phyloP scores from a whole-genome alignment of 345 rosid genomes.

The Euclidium syriacum region DNA sequence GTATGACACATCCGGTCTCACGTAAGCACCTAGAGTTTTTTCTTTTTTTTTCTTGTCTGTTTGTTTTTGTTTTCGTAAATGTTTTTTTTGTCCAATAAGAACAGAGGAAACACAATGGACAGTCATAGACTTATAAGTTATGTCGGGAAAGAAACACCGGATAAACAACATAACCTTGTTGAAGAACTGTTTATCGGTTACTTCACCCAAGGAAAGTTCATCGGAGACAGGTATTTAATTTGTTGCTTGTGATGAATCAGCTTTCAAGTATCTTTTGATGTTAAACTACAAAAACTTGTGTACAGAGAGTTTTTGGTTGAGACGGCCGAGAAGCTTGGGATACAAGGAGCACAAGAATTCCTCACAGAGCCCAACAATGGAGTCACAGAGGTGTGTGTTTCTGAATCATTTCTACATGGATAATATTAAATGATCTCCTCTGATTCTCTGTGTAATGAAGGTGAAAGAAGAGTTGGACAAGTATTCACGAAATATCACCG shows the following conservation, averaged over 20 bases:
- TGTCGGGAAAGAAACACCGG: conserved; percentile 53
- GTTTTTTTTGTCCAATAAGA: conserved; percentile 1
- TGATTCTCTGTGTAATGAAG: conserved; percentile 31
- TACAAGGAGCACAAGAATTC: conserved; percentile 77
- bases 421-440: neutral
- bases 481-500: conserved; percentile 51
- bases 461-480: conserved; percentile 62
- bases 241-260: neutral
- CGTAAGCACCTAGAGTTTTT: conserved; percentile 42
- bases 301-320: conserved; percentile 79
- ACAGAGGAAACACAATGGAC: conserved; percentile 75
- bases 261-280: neutral
- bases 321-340: conserved; percentile 60
- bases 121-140: conserved; percentile 84
- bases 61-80: neutral
- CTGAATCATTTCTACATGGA: neutral
- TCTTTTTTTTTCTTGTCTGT: neutral
- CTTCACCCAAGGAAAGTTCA: conserved; percentile 81
- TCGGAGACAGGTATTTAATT: conserved; percentile 61
- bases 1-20: conserved; percentile 74
- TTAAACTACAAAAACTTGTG: neutral
- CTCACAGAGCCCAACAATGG: conserved; percentile 76
- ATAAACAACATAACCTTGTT: conserved; percentile 75
- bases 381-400: conserved; percentile 35
- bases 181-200: conserved; percentile 79